Percentiles rank a stretch among this genome's conserved stretches.
phyloP scores from a whole-genome alignment of 2,329 filamentous ascomycete genomes.

The Aaosphaeria arxii region DNA sequence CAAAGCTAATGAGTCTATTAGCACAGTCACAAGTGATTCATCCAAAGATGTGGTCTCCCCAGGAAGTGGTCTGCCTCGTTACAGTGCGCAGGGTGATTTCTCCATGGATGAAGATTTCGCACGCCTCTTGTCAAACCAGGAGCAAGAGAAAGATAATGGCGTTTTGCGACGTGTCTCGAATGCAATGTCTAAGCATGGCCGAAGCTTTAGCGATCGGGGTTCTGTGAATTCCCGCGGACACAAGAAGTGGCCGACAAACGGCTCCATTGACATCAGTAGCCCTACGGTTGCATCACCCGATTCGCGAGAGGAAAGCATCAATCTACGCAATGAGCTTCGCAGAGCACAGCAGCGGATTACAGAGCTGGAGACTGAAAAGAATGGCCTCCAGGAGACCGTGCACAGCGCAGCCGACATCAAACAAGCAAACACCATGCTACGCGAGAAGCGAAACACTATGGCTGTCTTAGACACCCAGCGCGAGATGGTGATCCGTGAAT shows the following conservation, averaged over 20 bases:
- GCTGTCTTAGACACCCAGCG: constrained; percentile 91
- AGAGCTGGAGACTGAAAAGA: constrained; percentile 81
- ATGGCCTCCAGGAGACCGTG: constrained; percentile 49
- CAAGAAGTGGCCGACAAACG: constrained; percentile 42
- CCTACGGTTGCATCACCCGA: constrained; percentile 62
- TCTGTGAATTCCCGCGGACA: constrained; percentile 33
- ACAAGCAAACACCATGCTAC: constrained; percentile 79
- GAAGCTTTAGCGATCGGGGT: constrained; percentile 71
- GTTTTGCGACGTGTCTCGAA: constrained; percentile 89
- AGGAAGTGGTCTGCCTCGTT: constrained; percentile 39
- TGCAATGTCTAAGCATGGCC: constrained; percentile 79
- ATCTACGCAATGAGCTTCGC: constrained; percentile 67
- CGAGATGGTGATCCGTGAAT: constrained; percentile 89
- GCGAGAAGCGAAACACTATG: constrained; percentile 94
- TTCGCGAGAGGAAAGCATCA: constrained; percentile 43
- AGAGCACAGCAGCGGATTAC: constrained; percentile 81
- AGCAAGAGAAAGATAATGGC: constrained; percentile 44
- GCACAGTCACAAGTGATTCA: constrained; percentile 42
- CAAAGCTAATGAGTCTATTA: constrained; percentile 43
- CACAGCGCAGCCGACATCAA: constrained; percentile 62
- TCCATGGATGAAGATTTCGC: constrained; percentile 96
- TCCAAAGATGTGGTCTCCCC: constrained; percentile 25
- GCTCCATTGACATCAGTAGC: constrained; percentile 61
- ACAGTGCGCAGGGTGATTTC: constrained; percentile 79
- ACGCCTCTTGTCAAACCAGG: constrained; percentile 77